Percentiles rank a stretch among this genome's conserved stretches.
Evolutionary conservation across 306 rosid genomes (phyloP).

Genomic region (Pueraria montana): DNA sequence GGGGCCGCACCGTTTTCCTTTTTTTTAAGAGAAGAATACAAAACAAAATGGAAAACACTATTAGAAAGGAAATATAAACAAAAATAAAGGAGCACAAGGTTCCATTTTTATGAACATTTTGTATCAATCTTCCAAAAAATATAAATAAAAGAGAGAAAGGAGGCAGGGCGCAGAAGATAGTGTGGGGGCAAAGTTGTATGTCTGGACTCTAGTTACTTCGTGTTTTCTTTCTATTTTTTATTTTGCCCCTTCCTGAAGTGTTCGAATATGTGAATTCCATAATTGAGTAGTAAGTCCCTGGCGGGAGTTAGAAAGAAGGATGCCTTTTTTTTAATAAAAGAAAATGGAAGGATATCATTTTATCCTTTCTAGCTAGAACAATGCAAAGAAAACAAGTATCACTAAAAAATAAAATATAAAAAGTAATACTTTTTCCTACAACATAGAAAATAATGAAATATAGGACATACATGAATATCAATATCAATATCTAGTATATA

Average conservation of each 20-base stretch:
- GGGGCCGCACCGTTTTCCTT: background rate
- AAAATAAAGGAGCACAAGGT: background rate
- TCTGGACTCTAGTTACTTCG: background rate
- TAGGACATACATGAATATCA: background rate
- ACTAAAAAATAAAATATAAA: background rate
- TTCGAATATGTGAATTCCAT: no score
- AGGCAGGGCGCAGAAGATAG: background rate
- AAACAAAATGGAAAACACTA: background rate
- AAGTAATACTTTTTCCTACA: background rate
- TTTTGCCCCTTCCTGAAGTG: background rate
- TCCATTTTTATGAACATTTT: background rate
- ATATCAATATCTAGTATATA: background rate
- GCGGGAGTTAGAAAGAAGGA: background rate
- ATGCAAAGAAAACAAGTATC: background rate
- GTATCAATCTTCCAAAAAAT: background rate
- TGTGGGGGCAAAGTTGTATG: background rate
- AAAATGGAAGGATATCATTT: background rate
- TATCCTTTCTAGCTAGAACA: background rate
- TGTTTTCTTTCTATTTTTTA: background rate
- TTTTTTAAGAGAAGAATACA: background rate
- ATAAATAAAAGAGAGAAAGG: background rate
- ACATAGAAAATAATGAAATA: background rate
- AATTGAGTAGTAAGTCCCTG: background rate
- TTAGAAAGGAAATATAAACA: background rate
- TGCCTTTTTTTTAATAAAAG: background rate